Evolutionary conservation across 345 rosid genomes (phyloP), one percentile per base, ranked within the genome.

Genomic region (Litchi chinensis): DNA sequence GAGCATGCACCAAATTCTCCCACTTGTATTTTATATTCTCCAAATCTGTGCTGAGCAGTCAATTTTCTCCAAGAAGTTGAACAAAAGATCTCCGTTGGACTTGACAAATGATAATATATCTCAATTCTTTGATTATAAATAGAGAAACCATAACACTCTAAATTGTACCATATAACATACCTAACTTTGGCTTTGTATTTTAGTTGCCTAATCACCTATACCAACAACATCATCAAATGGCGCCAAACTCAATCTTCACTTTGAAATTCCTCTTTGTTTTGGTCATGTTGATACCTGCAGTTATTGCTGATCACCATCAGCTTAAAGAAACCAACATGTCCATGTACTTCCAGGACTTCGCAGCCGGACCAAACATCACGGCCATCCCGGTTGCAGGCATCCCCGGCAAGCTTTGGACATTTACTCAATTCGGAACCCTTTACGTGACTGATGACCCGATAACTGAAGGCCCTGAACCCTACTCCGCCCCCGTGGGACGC

Each of bases 291-390:
- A 21, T 26, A 39, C 56, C 54, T 32, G 37, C 69, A 62, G 64
- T 26, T 18, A 21, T 41, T 11, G 59, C 50, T 48, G 22, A 67
- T 37, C 65, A 32, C 6, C 64, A 63, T 12, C 24, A 24, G n/a
- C 65, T 80, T 10, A 71, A 76, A 6, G 68, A 54, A 24, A 71
- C 80, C 73, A 54, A 48, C 37, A 65, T 76, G 67, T 62, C 68
- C 24, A 63, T 71, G n/a, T 76, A 50, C 54, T 62, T 65, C 24
- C 52, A 52, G 22, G 68, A 76, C 59, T 52, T 70, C 13, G 70
- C 37, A 37, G 22, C 50, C 28, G 74, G 70, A 7, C 32, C 16
- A 10, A 65, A 79, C 39, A 32, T 39, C 48, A 44, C 79, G 4
- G 32, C 40, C 1, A 15, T 75, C 32, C 32, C 50, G 3, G 56